Evolutionary conservation across 202 grass and related monocot species (phyloP).

Genomic region (Carex arenaria): DNA sequence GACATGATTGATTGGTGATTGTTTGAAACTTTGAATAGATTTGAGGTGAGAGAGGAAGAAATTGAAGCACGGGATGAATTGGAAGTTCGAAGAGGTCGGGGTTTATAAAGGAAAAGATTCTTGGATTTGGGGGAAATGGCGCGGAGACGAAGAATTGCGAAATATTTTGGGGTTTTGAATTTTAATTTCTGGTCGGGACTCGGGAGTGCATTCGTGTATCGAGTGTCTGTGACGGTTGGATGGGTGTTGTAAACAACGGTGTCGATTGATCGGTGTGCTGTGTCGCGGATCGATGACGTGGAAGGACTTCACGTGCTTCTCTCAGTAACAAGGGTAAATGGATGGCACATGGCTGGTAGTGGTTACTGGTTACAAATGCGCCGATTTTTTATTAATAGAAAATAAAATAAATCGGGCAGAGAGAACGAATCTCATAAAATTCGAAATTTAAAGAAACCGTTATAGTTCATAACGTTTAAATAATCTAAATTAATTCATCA

Average conservation of each 20-base stretch:
- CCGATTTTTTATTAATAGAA: too few species aligned
- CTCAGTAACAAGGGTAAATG: too few species aligned
- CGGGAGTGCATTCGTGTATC: constrained; percentile 31
- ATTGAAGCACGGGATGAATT: neutral
- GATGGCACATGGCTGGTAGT: too few species aligned
- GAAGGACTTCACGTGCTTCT: neutral
- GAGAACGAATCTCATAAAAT: too few species aligned
- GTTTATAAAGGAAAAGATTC: constrained; percentile 17
- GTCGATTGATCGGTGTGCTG: neutral
- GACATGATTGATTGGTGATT: constrained; percentile 29
- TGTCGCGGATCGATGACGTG: constrained; percentile 48
- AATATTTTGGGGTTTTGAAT: constrained; percentile 11
- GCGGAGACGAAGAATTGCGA: constrained; percentile 17
- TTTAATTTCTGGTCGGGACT: neutral
- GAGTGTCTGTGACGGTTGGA: constrained; percentile 1
- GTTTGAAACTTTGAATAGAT: neutral
- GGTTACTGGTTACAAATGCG: too few species aligned
- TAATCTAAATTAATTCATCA: too few species aligned
- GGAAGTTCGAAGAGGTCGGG: neutral
- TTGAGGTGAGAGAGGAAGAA: neutral
- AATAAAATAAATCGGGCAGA: too few species aligned
- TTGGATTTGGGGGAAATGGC: constrained; percentile 29
- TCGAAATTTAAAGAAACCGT: too few species aligned
- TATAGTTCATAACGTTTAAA: too few species aligned
- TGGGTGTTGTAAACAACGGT: neutral